Percentiles rank a stretch among this genome's conserved stretches.
These are phyloP conservation scores for Cryptosporidium tyzzeri DNA, from an alignment of 169 alveolate species.

Conservation along the genomic window DNA sequence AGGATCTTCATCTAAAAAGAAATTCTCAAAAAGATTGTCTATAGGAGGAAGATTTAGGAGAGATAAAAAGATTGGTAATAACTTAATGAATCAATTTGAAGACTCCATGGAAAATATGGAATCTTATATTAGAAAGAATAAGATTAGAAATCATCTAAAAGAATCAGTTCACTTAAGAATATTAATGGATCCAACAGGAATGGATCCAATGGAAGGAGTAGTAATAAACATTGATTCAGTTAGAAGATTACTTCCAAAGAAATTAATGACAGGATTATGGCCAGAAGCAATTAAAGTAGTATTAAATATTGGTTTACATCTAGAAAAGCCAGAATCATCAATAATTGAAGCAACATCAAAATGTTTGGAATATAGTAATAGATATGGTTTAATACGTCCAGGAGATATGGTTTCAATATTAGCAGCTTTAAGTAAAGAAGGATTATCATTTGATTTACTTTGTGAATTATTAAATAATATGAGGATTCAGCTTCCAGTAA, in stretches of 20 bases:
- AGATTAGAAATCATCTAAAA: neutral
- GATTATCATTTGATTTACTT: constrained; percentile 78
- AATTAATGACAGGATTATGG: constrained; percentile 80
- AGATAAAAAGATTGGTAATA: neutral
- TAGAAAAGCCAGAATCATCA: constrained; percentile 74
- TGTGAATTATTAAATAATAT: constrained; percentile 80
- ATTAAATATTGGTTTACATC: constrained; percentile 76
- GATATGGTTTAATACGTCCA: constrained; percentile 78
- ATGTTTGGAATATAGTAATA: constrained; percentile 75
- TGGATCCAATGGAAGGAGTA: constrained; percentile 81
- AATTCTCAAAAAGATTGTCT: neutral
- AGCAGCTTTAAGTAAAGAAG: constrained; percentile 76
- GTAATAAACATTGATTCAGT: constrained; percentile 76
- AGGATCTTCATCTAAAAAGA: neutral
- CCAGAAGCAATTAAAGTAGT: constrained; percentile 80
- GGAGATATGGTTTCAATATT: constrained; percentile 77
- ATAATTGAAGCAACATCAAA: constrained; percentile 65
- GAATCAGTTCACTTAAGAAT: constrained; percentile 62
- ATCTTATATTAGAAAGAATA: neutral
- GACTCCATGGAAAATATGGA: constrained; percentile 13
- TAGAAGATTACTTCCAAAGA: constrained; percentile 76
- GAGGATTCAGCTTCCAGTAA: constrained; percentile 79
- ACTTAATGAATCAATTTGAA: neutral
- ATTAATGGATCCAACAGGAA: constrained; percentile 80
- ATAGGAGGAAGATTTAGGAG: constrained; percentile 15